Evolutionary conservation across 1,284 basidiomycete species (phyloP).

Genomic region (Phylloporus sp.): DNA sequence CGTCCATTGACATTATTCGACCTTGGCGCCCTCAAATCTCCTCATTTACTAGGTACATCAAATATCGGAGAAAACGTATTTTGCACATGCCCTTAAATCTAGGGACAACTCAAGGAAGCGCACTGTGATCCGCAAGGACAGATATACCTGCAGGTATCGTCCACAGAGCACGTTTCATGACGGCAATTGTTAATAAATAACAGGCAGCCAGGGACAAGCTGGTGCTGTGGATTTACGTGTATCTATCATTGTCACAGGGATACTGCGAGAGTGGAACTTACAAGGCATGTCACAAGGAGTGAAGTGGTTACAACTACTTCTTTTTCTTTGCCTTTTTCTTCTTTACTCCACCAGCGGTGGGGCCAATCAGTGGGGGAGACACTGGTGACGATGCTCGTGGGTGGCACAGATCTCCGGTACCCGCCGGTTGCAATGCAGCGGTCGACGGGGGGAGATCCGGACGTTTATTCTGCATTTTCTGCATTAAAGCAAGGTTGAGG

Average conservation of each 20-base stretch:
- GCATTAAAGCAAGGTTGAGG: slow-evolving; percentile 81
- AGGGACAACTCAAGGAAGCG: slow-evolving; percentile 10
- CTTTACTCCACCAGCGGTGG: slow-evolving; percentile 47
- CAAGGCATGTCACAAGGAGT: slow-evolving; percentile 11
- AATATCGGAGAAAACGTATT: neutral
- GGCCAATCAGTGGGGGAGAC: slow-evolving; percentile 30
- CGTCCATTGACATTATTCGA: neutral
- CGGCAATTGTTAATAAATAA: slow-evolving; percentile 11
- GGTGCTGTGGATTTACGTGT: slow-evolving; percentile 3
- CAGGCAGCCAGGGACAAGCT: neutral
- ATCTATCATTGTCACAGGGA: slow-evolving; percentile 4
- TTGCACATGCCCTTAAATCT: slow-evolving; percentile 8
- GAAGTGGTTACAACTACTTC: slow-evolving; percentile 40
- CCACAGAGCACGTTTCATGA: slow-evolving; percentile 1
- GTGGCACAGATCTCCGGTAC: slow-evolving; percentile 23
- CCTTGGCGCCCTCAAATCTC: neutral
- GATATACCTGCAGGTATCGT: neutral
- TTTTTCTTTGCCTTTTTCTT: slow-evolving; percentile 63
- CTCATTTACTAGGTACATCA: neutral
- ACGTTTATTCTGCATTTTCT: slow-evolving; percentile 76
- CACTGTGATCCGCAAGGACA: slow-evolving; percentile 2
- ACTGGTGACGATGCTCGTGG: slow-evolving; percentile 34
- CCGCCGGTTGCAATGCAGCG: slow-evolving; percentile 15
- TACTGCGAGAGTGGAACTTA: slow-evolving; percentile 14
- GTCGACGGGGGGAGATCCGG: slow-evolving; percentile 31